Evolutionary conservation across 257 asterid species (phyloP), one percentile per base, ranked within the genome.

Genomic region (Lycium ferocissimum): DNA sequence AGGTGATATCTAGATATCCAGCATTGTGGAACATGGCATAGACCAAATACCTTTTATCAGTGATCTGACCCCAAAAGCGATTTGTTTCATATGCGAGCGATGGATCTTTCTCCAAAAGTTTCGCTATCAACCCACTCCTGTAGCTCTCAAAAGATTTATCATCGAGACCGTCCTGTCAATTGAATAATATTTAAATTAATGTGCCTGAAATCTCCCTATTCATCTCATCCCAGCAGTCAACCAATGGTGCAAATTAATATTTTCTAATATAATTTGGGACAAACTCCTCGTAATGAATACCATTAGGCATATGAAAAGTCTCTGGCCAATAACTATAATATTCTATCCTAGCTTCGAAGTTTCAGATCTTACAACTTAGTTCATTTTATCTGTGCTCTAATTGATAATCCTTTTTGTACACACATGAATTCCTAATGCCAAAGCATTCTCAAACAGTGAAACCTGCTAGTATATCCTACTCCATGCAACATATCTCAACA

Each of bases 101-200:
- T 83, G 98, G 96, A 86, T 95, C 99, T 93, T 97, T 97, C 95
- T 97, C 98, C 83, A 95, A 90, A 89, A 97, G 96, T 93, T 92
- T 95, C 83, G 94, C 98, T 47, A 89, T 80, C 83, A 97, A 87
- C 66, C 98, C 98, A 67, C 88, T 92, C 88, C 89, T 92, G 88
- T 93, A 97, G 85, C 91, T 90, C 93, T 93, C 94, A 79, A 95
- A 97, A 51, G 97, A 89, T 54, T 93, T 98, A 59, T 89, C 82
- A 88, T 93, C 96, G 53, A 95, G 94, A 78, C 80, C 92, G 53
- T 81, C 91, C 99, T 97, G 97, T 92, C 85, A 79, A 40, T 67
- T 33, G 69, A 82, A 85, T 35, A 38, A 73, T 26, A 83, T 85
- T 87, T 66, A 86, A 85, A 65, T 56, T 87, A 47, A 62, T 79